phyloP scores from a whole-genome alignment of 2,329 filamentous ascomycete species.

The Colletotrichum acutatum region DNA sequence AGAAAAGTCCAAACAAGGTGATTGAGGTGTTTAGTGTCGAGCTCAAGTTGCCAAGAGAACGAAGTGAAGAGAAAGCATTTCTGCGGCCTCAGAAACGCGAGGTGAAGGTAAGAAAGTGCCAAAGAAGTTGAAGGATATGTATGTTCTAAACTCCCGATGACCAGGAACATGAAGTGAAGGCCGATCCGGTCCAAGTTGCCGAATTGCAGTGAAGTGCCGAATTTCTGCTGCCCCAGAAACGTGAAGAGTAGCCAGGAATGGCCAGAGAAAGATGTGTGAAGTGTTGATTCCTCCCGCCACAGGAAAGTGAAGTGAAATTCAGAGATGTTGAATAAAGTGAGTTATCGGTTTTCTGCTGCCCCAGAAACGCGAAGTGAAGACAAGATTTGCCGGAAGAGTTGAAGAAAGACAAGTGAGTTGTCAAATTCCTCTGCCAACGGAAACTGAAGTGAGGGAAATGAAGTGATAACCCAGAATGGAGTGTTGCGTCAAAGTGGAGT shows the following conservation, averaged over 20 bases:
- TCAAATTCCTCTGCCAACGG: not conserved
- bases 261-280: not conserved
- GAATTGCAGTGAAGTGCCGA: not conserved
- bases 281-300: not conserved
- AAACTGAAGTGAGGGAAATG: not conserved
- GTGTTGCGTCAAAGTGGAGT: not conserved
- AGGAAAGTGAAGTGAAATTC: not conserved
- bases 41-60: not conserved
- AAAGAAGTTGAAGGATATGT: not conserved
- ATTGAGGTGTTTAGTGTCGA: not conserved
- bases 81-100: not conserved
- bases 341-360: not conserved
- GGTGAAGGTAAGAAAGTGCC: not conserved
- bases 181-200: not conserved
- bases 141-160: not conserved
- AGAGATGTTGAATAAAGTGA: not conserved
- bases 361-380: not conserved
- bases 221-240: not conserved
- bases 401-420: not conserved
- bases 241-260: not conserved
- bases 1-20: too few relatives aligned
- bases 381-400: not conserved
- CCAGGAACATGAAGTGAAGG: not conserved
- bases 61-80: not conserved
- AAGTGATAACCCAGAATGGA: not conserved